Percentiles rank a stretch among this genome's conserved stretches.
Evolutionary conservation across 2,329 filamentous ascomycete species (phyloP).

Genomic region (Ceratocystis huliohia): DNA sequence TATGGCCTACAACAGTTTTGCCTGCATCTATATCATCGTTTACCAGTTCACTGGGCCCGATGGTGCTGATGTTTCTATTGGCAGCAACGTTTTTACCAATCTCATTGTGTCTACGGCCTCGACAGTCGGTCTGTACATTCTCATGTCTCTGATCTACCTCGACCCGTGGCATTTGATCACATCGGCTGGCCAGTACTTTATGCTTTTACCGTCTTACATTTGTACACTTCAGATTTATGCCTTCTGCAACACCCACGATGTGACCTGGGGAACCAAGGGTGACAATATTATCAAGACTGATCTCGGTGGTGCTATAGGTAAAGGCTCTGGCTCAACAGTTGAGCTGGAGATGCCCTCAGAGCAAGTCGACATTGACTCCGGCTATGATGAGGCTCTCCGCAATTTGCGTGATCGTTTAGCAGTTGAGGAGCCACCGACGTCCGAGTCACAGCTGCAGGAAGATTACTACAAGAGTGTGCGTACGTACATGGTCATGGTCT

Average conservation of each 20-base stretch:
- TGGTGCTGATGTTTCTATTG: conserved; percentile 43
- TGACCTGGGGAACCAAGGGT: conserved; percentile 97
- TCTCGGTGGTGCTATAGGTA: conserved; percentile 69
- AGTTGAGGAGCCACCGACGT: conserved; percentile 48
- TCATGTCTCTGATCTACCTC: conserved; percentile 92
- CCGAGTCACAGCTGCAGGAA: conserved; percentile 79
- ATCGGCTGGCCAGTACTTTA: conserved; percentile 78
- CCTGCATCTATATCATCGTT: conserved; percentile 76
- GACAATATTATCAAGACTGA: conserved; percentile 93
- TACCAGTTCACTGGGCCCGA: conserved; percentile 53
- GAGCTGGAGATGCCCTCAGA: conserved; percentile 96
- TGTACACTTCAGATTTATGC: conserved; percentile 97
- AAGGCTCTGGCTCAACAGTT: conserved; percentile 57
- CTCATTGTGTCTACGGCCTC: conserved; percentile 80
- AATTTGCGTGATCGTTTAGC: conserved; percentile 90
- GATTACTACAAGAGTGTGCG: conserved; percentile 97
- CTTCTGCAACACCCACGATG: conserved; percentile 98
- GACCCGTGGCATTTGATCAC: conserved; percentile 99
- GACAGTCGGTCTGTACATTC: conserved; percentile 84
- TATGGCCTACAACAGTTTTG: conserved; percentile 92
- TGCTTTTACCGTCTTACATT: conserved; percentile 83
- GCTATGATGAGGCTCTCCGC: conserved; percentile 90
- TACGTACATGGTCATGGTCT: conserved; percentile 93
- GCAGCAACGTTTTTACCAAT: conserved; percentile 88
- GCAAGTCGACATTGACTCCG: conserved; percentile 94